Evolutionary conservation across 305 asterid species (phyloP), one percentile per base, ranked within the genome.

Genomic region (Solanum aculeatissimum): DNA sequence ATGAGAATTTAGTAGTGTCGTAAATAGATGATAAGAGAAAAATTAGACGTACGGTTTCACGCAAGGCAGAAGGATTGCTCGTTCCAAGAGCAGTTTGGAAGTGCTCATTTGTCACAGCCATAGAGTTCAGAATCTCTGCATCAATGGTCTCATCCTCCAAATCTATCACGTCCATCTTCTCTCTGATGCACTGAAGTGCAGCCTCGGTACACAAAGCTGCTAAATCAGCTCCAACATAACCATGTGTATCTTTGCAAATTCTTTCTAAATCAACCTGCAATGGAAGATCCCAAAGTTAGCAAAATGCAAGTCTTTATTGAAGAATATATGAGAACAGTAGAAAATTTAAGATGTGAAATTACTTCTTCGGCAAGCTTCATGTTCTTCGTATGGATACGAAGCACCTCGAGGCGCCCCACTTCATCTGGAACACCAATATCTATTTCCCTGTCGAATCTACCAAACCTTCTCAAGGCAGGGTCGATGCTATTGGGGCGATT

Each of bases 41-140:
- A 66, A 86, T 54, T 21, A 21, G 42, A 80, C 93, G 86, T 85
- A 94, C 98, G 3, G 99, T 96, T 93, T 94, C 99, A 83, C 99
- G 98, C n/a, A 94, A 86, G 29, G 99, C 98, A 70, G 99, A 96
- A 57, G 99, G 99, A 82, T 96, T 96, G 97, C 98, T 96, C 53
- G 92, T 96, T 58, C 97, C 98, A 68, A 96, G 98, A 79, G 98
- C 98, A 84, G 98, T 96, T 87, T 90, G 92, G 85, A 96, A 94
- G 88, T 96, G 99, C 80, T 96, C 99, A 77, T 93, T 94, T 25
- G 94, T 89, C 74, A 96, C 98, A 83, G 99, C 96, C 99, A 94
- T 96, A 75, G 99, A 91, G 86, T 94, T 93, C 7, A 96, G 94
- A 63, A 96, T 92, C 93, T 94, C 99, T 5, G 98, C 99, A 89